A percentile compares a stretch with the other conserved stretches of the same genome.
Conservation (phyloP, 768 basidiomycete species). For the Polyporus arcularius region DNA sequence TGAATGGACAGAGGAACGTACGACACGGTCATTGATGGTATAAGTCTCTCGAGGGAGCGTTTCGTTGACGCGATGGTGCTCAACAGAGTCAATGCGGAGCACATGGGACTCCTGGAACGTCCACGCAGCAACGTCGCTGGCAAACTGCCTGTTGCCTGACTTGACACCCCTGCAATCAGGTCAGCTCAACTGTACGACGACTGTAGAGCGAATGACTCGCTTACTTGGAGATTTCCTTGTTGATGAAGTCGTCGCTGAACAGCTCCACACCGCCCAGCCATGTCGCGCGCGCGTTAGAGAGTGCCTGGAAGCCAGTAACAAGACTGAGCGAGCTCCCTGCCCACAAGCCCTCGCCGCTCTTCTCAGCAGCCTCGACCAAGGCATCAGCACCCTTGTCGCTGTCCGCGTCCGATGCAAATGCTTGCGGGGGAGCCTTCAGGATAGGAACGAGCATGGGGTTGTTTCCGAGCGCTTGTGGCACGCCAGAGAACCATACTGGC, state of each 20-base stretch:
- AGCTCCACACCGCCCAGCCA: constrained; percentile 83
- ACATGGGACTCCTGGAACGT: constrained; percentile 86
- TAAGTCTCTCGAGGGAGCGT: constrained; percentile 70
- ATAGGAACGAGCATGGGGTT: constrained; percentile 86
- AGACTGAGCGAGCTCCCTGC: constrained; percentile 76
- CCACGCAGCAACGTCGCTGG: constrained; percentile 80
- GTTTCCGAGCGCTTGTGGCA: constrained; percentile 61
- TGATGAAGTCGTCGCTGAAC: constrained; percentile 75
- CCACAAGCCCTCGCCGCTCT: constrained; percentile 78
- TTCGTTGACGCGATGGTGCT: constrained; percentile 71
- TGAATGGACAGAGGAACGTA: constrained; percentile 36
- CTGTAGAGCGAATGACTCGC: constrained; percentile 29
- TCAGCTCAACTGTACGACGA: not conserved
- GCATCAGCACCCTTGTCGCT: constrained; percentile 58
- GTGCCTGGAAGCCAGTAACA: constrained; percentile 89
- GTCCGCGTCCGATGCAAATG: constrained; percentile 72
- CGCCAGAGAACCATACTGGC: constrained; percentile 78
- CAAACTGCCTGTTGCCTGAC: constrained; percentile 78
- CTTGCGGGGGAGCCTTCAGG: constrained; percentile 71
- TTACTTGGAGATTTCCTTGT: constrained; percentile 60
- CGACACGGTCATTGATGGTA: constrained; percentile 84
- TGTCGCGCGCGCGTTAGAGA: constrained; percentile 71
- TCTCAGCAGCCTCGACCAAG: constrained; percentile 70
- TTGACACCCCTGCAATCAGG: constrained; percentile 47
- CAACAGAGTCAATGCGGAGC: constrained; percentile 71